Base-by-base conservation (phyloP, 139 green algal genomes). In the Chlamydomonas sphaeroides region DNA sequence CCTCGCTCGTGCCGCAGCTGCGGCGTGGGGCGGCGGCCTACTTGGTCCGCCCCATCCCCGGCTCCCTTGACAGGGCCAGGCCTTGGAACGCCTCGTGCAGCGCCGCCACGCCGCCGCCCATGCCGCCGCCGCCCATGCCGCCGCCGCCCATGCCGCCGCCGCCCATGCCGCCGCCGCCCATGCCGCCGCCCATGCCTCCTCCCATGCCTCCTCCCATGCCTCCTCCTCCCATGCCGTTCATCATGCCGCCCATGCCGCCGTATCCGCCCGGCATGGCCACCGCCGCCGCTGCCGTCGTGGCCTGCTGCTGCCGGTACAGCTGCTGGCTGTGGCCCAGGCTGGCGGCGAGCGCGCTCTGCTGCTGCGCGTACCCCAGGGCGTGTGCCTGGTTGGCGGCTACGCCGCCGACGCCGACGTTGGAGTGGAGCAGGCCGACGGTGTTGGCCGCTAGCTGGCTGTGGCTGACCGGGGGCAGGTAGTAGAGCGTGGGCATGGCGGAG, bases 131-230 rank as follows among this genome's bases (percentile, higher is more conserved):
- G n/a, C 53, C 53, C 11, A 62, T 62, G 39, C 83, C 87, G 49
- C 91, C 88, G 38, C 68, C 74, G 35, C 21, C 30, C 66, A 75
- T 56, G 49, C 77, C 69, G 26, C 68, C 57, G 65, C 65, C 65
- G 17, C 35, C 35, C n/a, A 80, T 65, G 73, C 57, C 73, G 61
- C 39, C 69, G 48, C 41, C 28, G 2, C 63, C 68, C 72, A 80
- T 70, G 42, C 38, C 73, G 20, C 17, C n/a, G 15, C 59, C 59
- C 74, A 80, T 66, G 59, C 59, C 73, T 41, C 39, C 72, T 15
- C 71, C 56, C 25, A 79, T 68, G n/a, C n/a, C n/a, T n/a, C n/a
- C n/a, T n/a, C n/a, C n/a, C n/a, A n/a, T n/a, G n/a, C n/a, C n/a
- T n/a, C n/a, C n/a, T n/a, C n/a, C n/a, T n/a, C 49, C 49, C 36